These are phyloP conservation scores for Leccinum uliginosum DNA, from an alignment of 768 basidiomycete genomes.

Conservation along the genomic window DNA sequence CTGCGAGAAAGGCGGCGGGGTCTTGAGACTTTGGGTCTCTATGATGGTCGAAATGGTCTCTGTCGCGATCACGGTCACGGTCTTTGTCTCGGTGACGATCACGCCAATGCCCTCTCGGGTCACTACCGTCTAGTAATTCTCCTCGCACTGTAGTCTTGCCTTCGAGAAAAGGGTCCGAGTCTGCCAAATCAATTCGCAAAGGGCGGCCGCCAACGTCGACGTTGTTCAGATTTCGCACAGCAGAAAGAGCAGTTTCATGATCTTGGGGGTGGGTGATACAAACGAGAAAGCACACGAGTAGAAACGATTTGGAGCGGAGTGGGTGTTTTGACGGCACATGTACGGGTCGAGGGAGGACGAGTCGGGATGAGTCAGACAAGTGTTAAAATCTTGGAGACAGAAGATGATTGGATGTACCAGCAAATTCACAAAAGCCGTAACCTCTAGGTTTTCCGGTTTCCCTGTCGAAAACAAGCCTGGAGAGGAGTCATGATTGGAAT, in stretches of 20 bases:
- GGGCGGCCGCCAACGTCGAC: conserved; percentile 89
- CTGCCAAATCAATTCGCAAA: conserved; percentile 90
- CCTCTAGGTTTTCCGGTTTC: conserved; percentile 94
- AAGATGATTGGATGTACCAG: conserved; percentile 56
- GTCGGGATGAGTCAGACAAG: conserved; percentile 37
- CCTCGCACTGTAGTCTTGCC: conserved; percentile 86
- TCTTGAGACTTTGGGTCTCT: conserved; percentile 37
- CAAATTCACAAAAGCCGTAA: conserved; percentile 92
- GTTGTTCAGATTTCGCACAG: conserved; percentile 93
- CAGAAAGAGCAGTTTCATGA: conserved; percentile 92
- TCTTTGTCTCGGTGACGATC: conserved; percentile 51
- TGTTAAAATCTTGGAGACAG: conserved; percentile 20
- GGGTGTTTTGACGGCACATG: conserved; percentile 4
- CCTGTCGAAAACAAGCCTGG: conserved; percentile 81
- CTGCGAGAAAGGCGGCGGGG: conserved; percentile 52
- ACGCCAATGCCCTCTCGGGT: conserved; percentile 34
- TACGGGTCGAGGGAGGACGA: conserved; percentile 4
- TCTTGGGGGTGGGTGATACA: conserved; percentile 45
- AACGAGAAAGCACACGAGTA: conserved; percentile 15
- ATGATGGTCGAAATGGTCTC: conserved; percentile 28
- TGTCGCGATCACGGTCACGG: conserved; percentile 50
- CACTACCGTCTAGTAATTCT: conserved; percentile 68
- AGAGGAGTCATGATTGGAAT: conserved; percentile 1
- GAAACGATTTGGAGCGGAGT: neutral
- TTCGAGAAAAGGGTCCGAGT: conserved; percentile 89